Conservation (phyloP, 441 rosid genomes). For the Populus tomentosa region DNA sequence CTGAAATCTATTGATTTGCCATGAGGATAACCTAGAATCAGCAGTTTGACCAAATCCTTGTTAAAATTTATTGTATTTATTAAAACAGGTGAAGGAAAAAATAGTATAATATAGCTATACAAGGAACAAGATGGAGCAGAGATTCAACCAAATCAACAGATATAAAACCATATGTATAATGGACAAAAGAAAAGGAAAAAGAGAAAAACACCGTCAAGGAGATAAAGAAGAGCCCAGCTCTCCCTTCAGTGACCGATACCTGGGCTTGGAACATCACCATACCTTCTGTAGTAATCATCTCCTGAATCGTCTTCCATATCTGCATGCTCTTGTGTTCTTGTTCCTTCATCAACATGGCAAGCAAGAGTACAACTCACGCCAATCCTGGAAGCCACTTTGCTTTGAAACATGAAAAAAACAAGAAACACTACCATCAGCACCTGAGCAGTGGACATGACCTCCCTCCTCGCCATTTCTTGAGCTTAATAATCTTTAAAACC, state of each 20-base stretch:
- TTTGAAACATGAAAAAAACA: slow-evolving; percentile 6
- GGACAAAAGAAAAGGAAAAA: background rate
- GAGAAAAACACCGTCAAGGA: background rate
- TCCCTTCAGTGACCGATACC: slow-evolving; percentile 26
- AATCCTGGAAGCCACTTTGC: slow-evolving; percentile 2
- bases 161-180: background rate
- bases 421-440: background rate
- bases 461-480: slow-evolving; percentile 9
- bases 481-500: background rate
- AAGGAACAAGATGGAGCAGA: background rate
- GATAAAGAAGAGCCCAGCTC: background rate
- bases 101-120: background rate
- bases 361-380: slow-evolving; percentile 11
- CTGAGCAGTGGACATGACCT: background rate
- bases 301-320: slow-evolving; percentile 11
- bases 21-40: too few relatives aligned
- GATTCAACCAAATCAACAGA: background rate
- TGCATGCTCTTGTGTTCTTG: background rate
- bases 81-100: background rate
- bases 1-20: too few relatives aligned
- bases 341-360: slow-evolving; percentile 11
- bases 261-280: slow-evolving; percentile 33
- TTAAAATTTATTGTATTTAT: background rate
- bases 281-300: slow-evolving; percentile 31
- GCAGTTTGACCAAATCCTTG: background rate